phyloP scores from a whole-genome alignment of 139 green algal genomes.

The Tetradesmus obliquus region DNA sequence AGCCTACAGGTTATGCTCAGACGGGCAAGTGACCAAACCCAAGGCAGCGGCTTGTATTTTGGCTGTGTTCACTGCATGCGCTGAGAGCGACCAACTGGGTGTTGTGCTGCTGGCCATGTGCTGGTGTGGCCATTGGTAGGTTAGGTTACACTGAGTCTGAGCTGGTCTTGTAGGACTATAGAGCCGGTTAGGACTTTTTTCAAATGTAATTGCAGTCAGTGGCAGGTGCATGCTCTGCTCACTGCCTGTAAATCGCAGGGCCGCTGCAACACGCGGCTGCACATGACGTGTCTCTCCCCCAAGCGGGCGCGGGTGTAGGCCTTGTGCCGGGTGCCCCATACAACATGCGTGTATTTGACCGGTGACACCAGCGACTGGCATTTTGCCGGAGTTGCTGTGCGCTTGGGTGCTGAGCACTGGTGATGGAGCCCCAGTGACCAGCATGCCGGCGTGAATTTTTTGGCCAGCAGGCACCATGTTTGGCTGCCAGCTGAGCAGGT shows the following conservation, averaged over 20 bases:
- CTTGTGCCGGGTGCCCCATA: neutral
- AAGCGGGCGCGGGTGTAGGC: neutral
- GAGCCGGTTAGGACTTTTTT: neutral
- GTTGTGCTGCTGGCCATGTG: neutral
- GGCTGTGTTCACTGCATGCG: neutral
- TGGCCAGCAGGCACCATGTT: neutral
- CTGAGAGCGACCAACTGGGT: neutral
- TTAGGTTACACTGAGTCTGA: neutral
- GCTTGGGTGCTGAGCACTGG: neutral
- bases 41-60: neutral
- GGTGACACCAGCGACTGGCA: neutral
- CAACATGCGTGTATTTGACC: neutral
- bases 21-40: neutral
- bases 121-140: neutral
- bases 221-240: neutral
- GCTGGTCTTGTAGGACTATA: neutral
- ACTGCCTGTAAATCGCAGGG: neutral
- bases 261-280: slow-evolving; percentile 10
- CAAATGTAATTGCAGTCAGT: neutral
- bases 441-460: neutral
- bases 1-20: neutral
- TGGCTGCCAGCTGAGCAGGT: neutral
- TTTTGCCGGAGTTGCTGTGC: neutral
- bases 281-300: neutral
- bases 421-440: neutral